Percentiles rank a stretch among this genome's conserved stretches.
Evolutionary conservation across 2,329 filamentous ascomycete species (phyloP).

Genomic region (Phaeoacremonium minimum): DNA sequence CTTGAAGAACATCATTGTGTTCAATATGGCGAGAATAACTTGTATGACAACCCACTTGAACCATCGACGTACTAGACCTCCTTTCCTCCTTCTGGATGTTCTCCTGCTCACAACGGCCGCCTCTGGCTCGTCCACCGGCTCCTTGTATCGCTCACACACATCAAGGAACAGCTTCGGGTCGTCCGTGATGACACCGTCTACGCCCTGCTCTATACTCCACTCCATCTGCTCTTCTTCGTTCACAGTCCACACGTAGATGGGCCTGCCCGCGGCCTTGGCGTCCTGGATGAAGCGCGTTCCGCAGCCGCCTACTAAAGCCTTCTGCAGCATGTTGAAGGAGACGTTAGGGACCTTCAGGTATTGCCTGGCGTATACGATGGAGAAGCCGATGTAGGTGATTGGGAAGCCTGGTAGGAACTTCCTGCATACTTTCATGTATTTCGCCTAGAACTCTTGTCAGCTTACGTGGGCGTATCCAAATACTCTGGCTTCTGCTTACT

Average conservation of each 20-base stretch:
- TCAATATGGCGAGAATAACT: background rate
- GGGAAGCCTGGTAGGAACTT: slow-evolving; percentile 59
- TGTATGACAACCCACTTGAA: background rate
- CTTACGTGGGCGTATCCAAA: too few species aligned
- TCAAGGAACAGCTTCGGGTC: slow-evolving; percentile 66
- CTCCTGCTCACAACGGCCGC: background rate
- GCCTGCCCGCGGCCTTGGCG: slow-evolving; percentile 48
- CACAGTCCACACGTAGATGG: slow-evolving; percentile 80
- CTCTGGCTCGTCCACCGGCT: background rate
- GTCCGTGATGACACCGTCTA: slow-evolving; percentile 86
- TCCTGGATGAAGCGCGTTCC: slow-evolving; percentile 64
- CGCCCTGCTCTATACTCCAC: slow-evolving; percentile 62
- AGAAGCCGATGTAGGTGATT: slow-evolving; percentile 65
- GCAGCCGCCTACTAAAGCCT: slow-evolving; percentile 61
- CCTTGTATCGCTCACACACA: slow-evolving; percentile 40
- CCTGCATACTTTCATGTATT: slow-evolving; percentile 62
- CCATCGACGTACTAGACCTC: too few species aligned
- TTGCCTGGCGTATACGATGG: slow-evolving; percentile 62
- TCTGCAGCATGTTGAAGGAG: slow-evolving; percentile 74
- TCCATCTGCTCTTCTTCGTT: slow-evolving; percentile 77
- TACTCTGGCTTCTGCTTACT: slow-evolving; percentile 44
- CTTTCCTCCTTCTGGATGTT: too few species aligned
- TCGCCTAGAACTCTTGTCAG: too few species aligned
- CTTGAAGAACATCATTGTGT: background rate
- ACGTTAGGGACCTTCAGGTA: slow-evolving; percentile 64